Evolutionary conservation across 208 protist species (phyloP), one percentile per base, ranked within the genome.

Genomic region (Trypanosoma theileri): DNA sequence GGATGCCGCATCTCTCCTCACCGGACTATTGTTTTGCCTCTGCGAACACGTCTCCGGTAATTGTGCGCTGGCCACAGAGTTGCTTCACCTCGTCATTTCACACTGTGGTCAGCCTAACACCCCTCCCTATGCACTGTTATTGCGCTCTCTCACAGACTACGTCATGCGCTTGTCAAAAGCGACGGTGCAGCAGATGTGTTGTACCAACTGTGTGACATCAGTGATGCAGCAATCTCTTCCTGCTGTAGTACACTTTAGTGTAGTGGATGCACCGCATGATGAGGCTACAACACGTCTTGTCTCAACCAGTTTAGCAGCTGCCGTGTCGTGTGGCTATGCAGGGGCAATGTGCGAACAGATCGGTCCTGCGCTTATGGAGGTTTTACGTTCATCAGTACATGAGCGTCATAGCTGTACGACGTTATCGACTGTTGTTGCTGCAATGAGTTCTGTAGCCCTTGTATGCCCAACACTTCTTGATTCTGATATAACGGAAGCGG

Each of bases 261-360:
- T 45, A 9, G 41, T 40, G 8, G 63, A 69, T 44, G 51, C 53
- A 26, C 63, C 63, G 17, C 63, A 69, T 57, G 63, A 69, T 60
- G 63, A 69, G 40, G 31, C 63, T 16, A 69, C 63, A 9, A 69
- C 63, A 16, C 50, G 63, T 48, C 63, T 69, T 60, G 40, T 69
- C 2, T 69, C 63, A 58, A 48, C 22, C 31, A 45, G 53, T 41
- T 52, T 69, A 1, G 63, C 63, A 26, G 42, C 63, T 13, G 35
- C 22, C 0, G 50, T 40, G 17, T 45, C 53, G 10, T 19, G 40
- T 60, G 51, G 17, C 4, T n/a, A 35, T 52, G 41, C n/a, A 3
- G 26, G 26, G 8, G 16, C 4, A 9, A 31, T 69, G 8, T 60
- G 24, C 22, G 53, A 58, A 13, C 9, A 48, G 3, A 52, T 52